A percentile compares a stretch with the other conserved stretches of the same genome.
These are phyloP conservation scores for Castanea mollissima DNA, from an alignment of 306 rosid genomes.

Conservation along the genomic window DNA sequence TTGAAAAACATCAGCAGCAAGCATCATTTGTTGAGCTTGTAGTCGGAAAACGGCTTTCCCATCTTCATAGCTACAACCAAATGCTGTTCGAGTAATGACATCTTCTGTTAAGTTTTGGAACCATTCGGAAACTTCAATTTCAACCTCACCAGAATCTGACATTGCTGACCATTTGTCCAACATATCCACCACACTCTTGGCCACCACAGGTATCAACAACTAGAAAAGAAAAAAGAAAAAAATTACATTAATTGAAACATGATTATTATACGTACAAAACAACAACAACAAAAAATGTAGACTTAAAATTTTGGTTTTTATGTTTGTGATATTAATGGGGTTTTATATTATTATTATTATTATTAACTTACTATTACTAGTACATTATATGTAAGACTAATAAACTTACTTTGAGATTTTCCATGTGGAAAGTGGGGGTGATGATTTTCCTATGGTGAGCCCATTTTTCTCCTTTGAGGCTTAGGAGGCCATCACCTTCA, in stretches of 20 bases:
- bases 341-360: too few species aligned
- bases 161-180: slow-evolving; percentile 65
- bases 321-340: not conserved
- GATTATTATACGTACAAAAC: not conserved
- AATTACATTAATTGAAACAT: not conserved
- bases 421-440: slow-evolving; percentile 89
- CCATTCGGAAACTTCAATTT: slow-evolving; percentile 82
- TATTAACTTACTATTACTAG: too few species aligned
- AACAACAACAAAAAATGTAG: not conserved
- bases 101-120: slow-evolving; percentile 81
- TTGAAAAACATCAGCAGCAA: slow-evolving; percentile 85
- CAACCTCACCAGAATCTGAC: slow-evolving; percentile 66
- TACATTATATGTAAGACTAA: too few species aligned
- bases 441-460: slow-evolving; percentile 84
- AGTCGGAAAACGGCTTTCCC: slow-evolving; percentile 78
- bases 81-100: slow-evolving; percentile 69
- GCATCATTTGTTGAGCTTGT: slow-evolving; percentile 76
- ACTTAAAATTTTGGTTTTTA: not conserved
- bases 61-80: slow-evolving; percentile 88
- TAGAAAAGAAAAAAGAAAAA: slow-evolving; percentile 6
- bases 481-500: slow-evolving; percentile 96
- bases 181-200: slow-evolving; percentile 69
- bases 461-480: slow-evolving; percentile 95
- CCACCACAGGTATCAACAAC: slow-evolving; percentile 86
- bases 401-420: slow-evolving; percentile 71